Evolutionary conservation across 768 basidiomycete species (phyloP).

Genomic region (Trametes maxima): DNA sequence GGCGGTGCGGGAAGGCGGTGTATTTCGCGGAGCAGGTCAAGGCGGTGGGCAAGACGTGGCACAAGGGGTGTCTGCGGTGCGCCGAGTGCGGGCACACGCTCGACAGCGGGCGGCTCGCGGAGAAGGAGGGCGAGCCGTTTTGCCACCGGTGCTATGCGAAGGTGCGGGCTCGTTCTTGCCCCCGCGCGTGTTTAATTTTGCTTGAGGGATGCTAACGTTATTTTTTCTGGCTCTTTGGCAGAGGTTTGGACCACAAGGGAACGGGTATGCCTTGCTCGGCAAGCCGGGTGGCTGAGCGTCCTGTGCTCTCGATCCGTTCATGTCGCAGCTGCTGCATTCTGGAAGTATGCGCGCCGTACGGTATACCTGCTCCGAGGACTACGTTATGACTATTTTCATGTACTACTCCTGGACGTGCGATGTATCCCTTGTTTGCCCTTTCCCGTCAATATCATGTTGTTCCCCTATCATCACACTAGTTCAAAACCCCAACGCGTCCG

Average conservation of each 20-base stretch:
- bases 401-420: neutral
- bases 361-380: neutral
- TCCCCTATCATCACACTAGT: too few species aligned
- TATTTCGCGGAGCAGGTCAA: slow-evolving; percentile 88
- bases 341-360: too few species aligned
- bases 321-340: too few species aligned
- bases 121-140: slow-evolving; percentile 72
- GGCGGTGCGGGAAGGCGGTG: slow-evolving; percentile 72
- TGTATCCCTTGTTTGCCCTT: neutral
- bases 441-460: neutral
- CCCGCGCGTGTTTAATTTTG: neutral
- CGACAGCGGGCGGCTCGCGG: slow-evolving; percentile 73
- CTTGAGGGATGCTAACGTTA: neutral
- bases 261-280: slow-evolving; percentile 72
- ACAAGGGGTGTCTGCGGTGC: slow-evolving; percentile 79
- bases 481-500: too few species aligned
- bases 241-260: slow-evolving; percentile 74
- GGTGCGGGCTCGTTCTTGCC: slow-evolving; percentile 40
- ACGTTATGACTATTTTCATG: slow-evolving; percentile 5
- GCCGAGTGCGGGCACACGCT: slow-evolving; percentile 65
- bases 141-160: slow-evolving; percentile 78
- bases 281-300: slow-evolving; percentile 45
- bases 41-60: slow-evolving; percentile 79
- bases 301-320: too few species aligned
- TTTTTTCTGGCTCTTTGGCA: slow-evolving; percentile 31